Evolutionary conservation across 2,329 filamentous ascomycete genomes (phyloP), one percentile per base, ranked within the genome.

Genomic region (Teratosphaeria epicoccoides): DNA sequence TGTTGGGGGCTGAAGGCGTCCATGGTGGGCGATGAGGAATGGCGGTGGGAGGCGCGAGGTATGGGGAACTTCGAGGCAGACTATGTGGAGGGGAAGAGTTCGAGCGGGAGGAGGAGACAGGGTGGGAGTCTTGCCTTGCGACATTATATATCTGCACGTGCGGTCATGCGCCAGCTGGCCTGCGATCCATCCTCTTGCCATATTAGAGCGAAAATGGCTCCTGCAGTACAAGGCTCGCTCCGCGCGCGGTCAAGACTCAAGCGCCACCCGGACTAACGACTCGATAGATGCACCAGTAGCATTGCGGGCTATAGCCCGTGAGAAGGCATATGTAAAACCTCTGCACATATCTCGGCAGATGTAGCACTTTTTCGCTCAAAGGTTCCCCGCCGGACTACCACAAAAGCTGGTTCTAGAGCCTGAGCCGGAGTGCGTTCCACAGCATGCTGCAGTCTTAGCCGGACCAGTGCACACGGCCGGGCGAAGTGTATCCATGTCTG

Each of bases 1-100:
- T 80, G 49, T 33, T 25, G 43, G 29, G 29, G 29, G 11, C 12
- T 37, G 29, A 37, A 37, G 29, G 29, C 29, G 29, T 37, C 29
- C 29, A 37, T 37, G 4, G 29, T 37, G 26, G 26, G 26, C 6
- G 26, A 28, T 37, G 29, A 14, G 29, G 29, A 14, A 14, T 37
- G 29, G 29, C 6, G 4, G 4, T 11, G 2, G 29, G 29, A 14
- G 10, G 29, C 17, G 29, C 2, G 29, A n/a, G n/a, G n/a, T n/a
- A n/a, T n/a, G n/a, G n/a, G n/a, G n/a, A n/a, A n/a, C n/a, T n/a
- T n/a, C n/a, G n/a, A n/a, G n/a, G n/a, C n/a, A n/a, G n/a, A n/a
- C n/a, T n/a, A n/a, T n/a, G n/a, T n/a, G n/a, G n/a, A n/a, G n/a
- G n/a, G n/a, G n/a, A n/a, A n/a, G n/a, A n/a, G n/a, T n/a, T n/a